phyloP scores from a whole-genome alignment of 2,329 filamentous ascomycete species.

The Calonectria fujianensis region DNA sequence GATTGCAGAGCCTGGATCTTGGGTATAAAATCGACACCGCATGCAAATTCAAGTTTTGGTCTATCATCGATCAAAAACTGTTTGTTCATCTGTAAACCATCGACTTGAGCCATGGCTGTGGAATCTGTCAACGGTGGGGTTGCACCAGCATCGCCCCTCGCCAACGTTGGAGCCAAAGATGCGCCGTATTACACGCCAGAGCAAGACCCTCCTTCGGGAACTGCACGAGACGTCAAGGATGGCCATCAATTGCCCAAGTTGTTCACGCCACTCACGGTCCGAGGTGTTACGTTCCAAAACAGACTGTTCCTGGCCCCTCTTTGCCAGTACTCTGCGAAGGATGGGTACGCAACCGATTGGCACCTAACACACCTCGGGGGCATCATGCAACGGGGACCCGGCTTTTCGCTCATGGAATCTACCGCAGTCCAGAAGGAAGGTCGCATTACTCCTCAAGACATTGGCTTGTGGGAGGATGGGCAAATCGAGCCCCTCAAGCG shows the following conservation, averaged over 20 bases:
- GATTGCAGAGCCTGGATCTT: background rate
- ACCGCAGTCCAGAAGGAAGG: conserved; percentile 27
- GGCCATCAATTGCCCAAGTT: conserved; percentile 44
- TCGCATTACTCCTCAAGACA: conserved; percentile 27
- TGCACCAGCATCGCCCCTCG: background rate
- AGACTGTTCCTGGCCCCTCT: conserved; percentile 66
- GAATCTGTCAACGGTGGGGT: background rate
- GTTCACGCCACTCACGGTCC: conserved; percentile 67
- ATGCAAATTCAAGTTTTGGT: background rate
- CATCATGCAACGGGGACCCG: conserved; percentile 25
- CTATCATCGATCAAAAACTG: background rate
- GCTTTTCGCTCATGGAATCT: conserved; percentile 28
- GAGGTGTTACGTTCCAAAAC: conserved; percentile 65
- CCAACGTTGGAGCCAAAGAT: conserved; percentile 23
- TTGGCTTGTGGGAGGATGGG: conserved; percentile 27
- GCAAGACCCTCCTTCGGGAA: conserved; percentile 23
- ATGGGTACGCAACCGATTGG: conserved; percentile 31
- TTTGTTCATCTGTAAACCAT: background rate
- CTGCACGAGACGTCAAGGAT: background rate
- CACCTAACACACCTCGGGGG: conserved; percentile 32
- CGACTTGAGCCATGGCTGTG: background rate
- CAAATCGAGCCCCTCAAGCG: conserved; percentile 68
- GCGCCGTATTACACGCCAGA: conserved; percentile 20
- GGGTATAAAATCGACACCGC: background rate
- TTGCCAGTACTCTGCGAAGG: conserved; percentile 66